Base-by-base conservation (phyloP, 768 basidiomycete species). In the Candolleomyces eurysporus region DNA sequence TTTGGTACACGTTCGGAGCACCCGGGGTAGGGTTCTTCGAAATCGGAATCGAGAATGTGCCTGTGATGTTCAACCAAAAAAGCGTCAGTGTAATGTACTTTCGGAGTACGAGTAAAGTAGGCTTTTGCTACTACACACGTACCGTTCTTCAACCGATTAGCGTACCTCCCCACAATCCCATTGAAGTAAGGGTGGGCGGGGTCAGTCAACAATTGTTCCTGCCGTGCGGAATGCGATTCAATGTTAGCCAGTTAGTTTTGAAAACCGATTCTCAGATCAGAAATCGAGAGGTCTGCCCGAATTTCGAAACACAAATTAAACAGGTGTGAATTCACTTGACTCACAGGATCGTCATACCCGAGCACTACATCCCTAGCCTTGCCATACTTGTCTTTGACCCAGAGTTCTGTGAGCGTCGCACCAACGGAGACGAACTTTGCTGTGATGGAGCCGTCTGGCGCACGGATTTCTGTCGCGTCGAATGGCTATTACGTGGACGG, bases 401-500 rank as follows among this genome's bases (percentile, higher is more conserved):
- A 82, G 3, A 86, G 69, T 61, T 84, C 79, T 3, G 83, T 83
- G 68, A 85, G 64, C 1, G 82, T 84, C 30, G 84, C 81, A 5
- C 86, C 85, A 58, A 83, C 75, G 3, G 81, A 79, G 14, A 86
- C 82, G 62, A 86, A 85, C 55, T 80, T 84, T 16, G 84, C 85
- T 5, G 76, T 79, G 60, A 84, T 77, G n/a, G 83, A 84, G 6
- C 79, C 81, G 66, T 86, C 84, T 0, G 82, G 81, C 1, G 84
- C 78, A 9, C 73, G 71, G 56, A 86, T 67, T 36, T 77, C 78
- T 2, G 78, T 80, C 16, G 77, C 62, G 59, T 84, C 78, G 67
- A 84, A 82, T 0, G 81, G 80, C 82, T 84, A 53, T n/a, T 4
- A 9, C 26, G 36, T 11, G 5, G 36, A 36, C 36, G 11, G 11